phyloP scores from a whole-genome alignment of 78 protist genomes.

The Polysphondylium violaceum region DNA sequence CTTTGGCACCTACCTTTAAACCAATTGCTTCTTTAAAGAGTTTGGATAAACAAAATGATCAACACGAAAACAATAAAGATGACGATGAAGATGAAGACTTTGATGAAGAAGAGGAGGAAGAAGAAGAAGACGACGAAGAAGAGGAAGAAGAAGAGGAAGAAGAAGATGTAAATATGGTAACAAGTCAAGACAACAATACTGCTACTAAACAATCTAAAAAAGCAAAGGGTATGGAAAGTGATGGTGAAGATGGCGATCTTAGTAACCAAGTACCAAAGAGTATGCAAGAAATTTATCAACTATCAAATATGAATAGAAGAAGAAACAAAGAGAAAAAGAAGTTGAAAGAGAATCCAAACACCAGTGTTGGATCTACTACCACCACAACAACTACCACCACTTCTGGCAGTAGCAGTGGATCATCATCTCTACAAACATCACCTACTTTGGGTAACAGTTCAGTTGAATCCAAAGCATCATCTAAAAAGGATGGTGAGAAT shows the following conservation, averaged over 20 bases:
- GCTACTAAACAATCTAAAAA: conserved; percentile 17
- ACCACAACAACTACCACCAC: conserved; percentile 7
- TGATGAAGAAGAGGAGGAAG: not conserved
- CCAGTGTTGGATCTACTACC: not conserved
- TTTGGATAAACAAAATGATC: not conserved
- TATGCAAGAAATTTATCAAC: conserved; percentile 80
- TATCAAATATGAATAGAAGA: conserved; percentile 74
- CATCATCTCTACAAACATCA: not conserved
- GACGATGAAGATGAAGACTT: conserved; percentile 5
- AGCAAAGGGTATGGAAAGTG: conserved; percentile 39
- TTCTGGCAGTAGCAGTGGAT: no score
- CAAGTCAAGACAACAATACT: no score
- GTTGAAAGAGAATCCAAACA: conserved; percentile 29
- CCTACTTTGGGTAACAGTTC: not conserved
- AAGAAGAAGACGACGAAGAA: not conserved
- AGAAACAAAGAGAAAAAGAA: conserved; percentile 77
- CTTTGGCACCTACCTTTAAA: conserved; percentile 56
- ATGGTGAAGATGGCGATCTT: conserved; percentile 26
- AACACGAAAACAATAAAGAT: not conserved
- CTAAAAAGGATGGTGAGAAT: conserved; percentile 37
- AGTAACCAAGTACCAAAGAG: conserved; percentile 67
- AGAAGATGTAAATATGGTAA: no score
- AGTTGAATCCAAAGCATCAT: not conserved
- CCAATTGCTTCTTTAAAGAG: conserved; percentile 25
- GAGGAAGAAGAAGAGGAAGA: not conserved